These are phyloP conservation scores for Phlebiopsis flavidoalba DNA, from an alignment of 768 basidiomycete species.

Conservation along the genomic window DNA sequence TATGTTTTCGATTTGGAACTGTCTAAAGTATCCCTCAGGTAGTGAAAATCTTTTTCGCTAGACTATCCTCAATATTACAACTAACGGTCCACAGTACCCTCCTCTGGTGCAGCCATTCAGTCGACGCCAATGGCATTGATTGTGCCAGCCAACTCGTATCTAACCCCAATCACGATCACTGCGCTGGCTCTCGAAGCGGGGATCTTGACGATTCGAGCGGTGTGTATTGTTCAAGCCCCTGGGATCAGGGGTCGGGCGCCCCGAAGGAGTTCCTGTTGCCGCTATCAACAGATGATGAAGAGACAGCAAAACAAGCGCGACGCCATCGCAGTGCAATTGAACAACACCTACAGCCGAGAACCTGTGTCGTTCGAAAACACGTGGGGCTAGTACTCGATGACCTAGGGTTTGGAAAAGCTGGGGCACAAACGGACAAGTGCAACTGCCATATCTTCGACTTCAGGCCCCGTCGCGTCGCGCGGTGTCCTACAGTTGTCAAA, in stretches of 20 bases:
- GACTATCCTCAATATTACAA: neutral
- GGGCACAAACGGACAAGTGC: constrained; percentile 23
- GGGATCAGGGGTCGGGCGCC: too few species aligned
- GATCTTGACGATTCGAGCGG: constrained; percentile 60
- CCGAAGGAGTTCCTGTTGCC: constrained; percentile 74
- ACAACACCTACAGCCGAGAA: too few species aligned
- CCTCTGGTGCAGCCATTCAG: constrained; percentile 71
- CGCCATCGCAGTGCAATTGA: constrained; percentile 53
- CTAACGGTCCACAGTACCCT: constrained; percentile 49
- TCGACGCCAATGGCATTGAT: constrained; percentile 56
- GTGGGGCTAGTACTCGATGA: constrained; percentile 67
- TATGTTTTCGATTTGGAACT: constrained; percentile 91
- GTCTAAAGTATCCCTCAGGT: constrained; percentile 80
- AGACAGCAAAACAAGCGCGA: constrained; percentile 47
- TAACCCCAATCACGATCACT: constrained; percentile 60
- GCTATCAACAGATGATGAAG: constrained; percentile 65
- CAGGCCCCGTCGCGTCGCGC: constrained; percentile 23
- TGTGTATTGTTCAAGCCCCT: constrained; percentile 72
- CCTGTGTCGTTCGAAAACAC: constrained; percentile 67
- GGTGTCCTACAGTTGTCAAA: constrained; percentile 76
- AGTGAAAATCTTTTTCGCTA: neutral
- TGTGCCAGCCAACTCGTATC: constrained; percentile 71
- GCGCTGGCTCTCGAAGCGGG: constrained; percentile 67
- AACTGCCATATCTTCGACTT: constrained; percentile 13
- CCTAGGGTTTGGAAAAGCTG: constrained; percentile 52